phyloP scores from a whole-genome alignment of 2,329 filamentous ascomycete species.

The Hymenoscyphus salicellus region DNA sequence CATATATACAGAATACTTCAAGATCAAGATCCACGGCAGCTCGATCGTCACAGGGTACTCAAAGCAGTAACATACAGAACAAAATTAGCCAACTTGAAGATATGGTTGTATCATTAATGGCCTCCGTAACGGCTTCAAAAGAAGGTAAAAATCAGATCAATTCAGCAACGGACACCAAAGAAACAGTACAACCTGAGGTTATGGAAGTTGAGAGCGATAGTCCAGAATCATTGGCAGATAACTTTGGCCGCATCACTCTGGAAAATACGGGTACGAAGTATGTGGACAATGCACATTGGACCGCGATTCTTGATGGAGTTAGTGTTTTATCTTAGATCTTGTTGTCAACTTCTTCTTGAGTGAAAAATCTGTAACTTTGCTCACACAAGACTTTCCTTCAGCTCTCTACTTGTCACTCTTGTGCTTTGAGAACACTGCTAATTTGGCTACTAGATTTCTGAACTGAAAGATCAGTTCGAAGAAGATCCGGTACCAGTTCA shows the following conservation, averaged over 20 bases:
- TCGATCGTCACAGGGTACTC: slow-evolving; percentile 43
- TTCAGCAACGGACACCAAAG: neutral
- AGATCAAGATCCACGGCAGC: neutral
- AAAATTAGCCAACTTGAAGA: slow-evolving; percentile 53
- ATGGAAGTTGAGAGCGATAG: neutral
- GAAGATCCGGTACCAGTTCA: slow-evolving; percentile 14
- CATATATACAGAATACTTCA: too few relatives aligned
- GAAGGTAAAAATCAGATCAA: neutral
- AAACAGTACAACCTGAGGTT: neutral
- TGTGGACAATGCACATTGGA: slow-evolving; percentile 55
- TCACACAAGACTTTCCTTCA: too few relatives aligned
- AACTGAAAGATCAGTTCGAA: slow-evolving; percentile 55
- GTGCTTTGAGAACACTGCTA: neutral
- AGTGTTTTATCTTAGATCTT: slow-evolving; percentile 26
- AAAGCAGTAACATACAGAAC: slow-evolving; percentile 49
- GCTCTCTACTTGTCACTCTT: too few relatives aligned
- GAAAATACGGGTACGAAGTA: slow-evolving; percentile 44
- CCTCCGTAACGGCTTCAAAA: slow-evolving; percentile 3
- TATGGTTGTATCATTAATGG: slow-evolving; percentile 52
- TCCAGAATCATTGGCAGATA: slow-evolving; percentile 5
- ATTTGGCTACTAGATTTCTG: slow-evolving; percentile 46
- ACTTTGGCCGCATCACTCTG: slow-evolving; percentile 11
- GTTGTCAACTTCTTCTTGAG: too few relatives aligned
- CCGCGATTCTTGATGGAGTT: slow-evolving; percentile 57
- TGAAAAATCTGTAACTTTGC: too few relatives aligned